phyloP scores from a whole-genome alignment of 768 basidiomycete species.

The Xerocomellus intermedius region DNA sequence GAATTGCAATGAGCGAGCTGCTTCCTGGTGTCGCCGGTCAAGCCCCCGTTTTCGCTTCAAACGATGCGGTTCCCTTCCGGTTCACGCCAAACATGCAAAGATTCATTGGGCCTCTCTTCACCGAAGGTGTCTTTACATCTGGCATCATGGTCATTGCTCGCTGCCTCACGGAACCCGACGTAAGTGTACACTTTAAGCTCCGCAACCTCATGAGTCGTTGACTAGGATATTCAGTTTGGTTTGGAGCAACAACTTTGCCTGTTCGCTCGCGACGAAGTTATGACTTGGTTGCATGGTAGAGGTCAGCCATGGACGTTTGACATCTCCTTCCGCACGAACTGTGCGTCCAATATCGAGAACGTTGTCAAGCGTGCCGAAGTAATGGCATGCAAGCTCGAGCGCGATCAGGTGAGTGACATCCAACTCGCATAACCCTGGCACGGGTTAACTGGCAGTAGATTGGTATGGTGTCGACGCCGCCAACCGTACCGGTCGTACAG shows the following conservation, averaged over 20 bases:
- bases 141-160: slow-evolving; percentile 90
- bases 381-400: slow-evolving; percentile 83
- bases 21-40: slow-evolving; percentile 60
- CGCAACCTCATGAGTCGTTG: background rate
- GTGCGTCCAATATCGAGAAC: slow-evolving; percentile 60
- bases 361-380: slow-evolving; percentile 79
- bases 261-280: slow-evolving; percentile 91
- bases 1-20: slow-evolving; percentile 90
- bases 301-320: slow-evolving; percentile 60
- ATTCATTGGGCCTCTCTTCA: slow-evolving; percentile 85
- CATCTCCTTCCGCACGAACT: slow-evolving; percentile 53
- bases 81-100: slow-evolving; percentile 95
- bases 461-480: slow-evolving; percentile 21
- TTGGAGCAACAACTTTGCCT: slow-evolving; percentile 89
- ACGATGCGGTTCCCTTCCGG: slow-evolving; percentile 93
- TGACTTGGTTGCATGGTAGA: slow-evolving; percentile 65
- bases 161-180: slow-evolving; percentile 89
- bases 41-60: slow-evolving; percentile 68
- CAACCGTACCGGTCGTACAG: slow-evolving; percentile 59
- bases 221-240: slow-evolving; percentile 59
- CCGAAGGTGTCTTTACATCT: slow-evolving; percentile 84
- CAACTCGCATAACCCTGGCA: background rate
- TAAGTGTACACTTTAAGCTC: slow-evolving; percentile 31
- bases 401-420: slow-evolving; percentile 60
- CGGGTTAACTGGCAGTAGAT: slow-evolving; percentile 18